phyloP scores from a whole-genome alignment of 2,329 filamentous ascomycete genomes.

The Gnomoniopsis sp. region DNA sequence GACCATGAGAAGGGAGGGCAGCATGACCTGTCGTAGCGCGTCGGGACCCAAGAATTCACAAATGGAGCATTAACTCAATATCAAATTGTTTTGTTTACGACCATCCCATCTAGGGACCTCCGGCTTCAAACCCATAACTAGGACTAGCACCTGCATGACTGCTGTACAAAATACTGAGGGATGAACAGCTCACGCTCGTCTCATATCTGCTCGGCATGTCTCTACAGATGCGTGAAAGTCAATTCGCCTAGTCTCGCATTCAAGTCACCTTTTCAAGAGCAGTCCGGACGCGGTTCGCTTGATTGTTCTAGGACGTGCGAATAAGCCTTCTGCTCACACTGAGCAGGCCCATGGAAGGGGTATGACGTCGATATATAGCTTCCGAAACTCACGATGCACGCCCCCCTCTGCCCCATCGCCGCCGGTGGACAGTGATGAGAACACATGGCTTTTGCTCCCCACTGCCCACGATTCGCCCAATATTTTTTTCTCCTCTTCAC shows the following conservation, averaged over 20 bases:
- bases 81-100: too few species aligned
- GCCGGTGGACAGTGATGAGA: not conserved
- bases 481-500: not conserved
- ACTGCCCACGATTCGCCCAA: not conserved
- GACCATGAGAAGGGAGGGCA: not conserved
- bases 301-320: not conserved
- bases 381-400: not conserved
- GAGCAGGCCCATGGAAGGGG: not conserved
- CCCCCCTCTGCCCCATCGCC: not conserved
- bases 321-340: not conserved
- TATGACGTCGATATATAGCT: not conserved
- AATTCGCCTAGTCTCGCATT: not conserved
- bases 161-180: too few species aligned
- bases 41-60: not conserved
- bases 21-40: constrained; percentile 9
- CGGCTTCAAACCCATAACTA: too few species aligned
- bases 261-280: not conserved
- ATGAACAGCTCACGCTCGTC: too few species aligned
- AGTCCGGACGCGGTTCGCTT: not conserved
- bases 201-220: too few species aligned
- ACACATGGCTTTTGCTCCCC: not conserved
- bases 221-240: too few species aligned
- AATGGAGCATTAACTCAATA: too few species aligned
- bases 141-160: too few species aligned
- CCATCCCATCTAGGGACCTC: too few species aligned